Percentiles rank a stretch among this genome's conserved stretches.
Evolutionary conservation across 2,329 filamentous ascomycete genomes (phyloP).

Genomic region (Fusarium miscanthi): DNA sequence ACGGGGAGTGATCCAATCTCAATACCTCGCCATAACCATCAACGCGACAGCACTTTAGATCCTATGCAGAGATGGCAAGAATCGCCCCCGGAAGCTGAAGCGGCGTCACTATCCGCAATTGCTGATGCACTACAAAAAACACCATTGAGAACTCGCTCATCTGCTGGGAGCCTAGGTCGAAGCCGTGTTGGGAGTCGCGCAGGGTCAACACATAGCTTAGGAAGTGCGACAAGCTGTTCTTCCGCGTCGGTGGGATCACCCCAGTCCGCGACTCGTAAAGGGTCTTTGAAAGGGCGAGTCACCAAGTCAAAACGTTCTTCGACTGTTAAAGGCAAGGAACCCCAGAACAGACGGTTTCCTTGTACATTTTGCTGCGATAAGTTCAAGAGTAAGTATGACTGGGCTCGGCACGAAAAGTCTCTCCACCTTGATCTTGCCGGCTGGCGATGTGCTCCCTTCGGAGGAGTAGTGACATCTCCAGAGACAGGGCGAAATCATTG

Average conservation of each 20-base stretch:
- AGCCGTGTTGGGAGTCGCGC: slow-evolving; percentile 18
- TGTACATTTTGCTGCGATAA: slow-evolving; percentile 42
- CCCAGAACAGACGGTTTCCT: slow-evolving; percentile 21
- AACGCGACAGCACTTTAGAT: slow-evolving; percentile 5
- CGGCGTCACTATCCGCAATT: slow-evolving; percentile 38
- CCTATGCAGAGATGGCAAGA: slow-evolving; percentile 43
- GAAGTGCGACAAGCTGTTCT: slow-evolving; percentile 35
- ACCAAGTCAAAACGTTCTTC: slow-evolving; percentile 12
- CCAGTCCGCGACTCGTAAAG: background rate
- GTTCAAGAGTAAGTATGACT: slow-evolving; percentile 44
- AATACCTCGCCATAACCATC: background rate
- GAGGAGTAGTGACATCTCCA: slow-evolving; percentile 27
- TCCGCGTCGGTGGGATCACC: slow-evolving; percentile 17
- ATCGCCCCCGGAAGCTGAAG: slow-evolving; percentile 37
- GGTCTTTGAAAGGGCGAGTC: slow-evolving; percentile 12
- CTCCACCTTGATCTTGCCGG: slow-evolving; percentile 38
- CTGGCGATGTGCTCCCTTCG: slow-evolving; percentile 40
- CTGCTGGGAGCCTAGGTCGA: slow-evolving; percentile 14
- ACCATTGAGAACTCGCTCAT: slow-evolving; percentile 18
- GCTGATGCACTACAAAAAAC: slow-evolving; percentile 24
- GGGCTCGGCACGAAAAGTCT: slow-evolving; percentile 38
- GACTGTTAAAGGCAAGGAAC: background rate
- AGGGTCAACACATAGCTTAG: slow-evolving; percentile 27
- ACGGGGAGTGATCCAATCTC: slow-evolving; percentile 9
- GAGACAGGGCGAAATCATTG: slow-evolving; percentile 40